These are phyloP conservation scores for Serendipita sp. DNA, from an alignment of 768 basidiomycete species.

Conservation along the genomic window DNA sequence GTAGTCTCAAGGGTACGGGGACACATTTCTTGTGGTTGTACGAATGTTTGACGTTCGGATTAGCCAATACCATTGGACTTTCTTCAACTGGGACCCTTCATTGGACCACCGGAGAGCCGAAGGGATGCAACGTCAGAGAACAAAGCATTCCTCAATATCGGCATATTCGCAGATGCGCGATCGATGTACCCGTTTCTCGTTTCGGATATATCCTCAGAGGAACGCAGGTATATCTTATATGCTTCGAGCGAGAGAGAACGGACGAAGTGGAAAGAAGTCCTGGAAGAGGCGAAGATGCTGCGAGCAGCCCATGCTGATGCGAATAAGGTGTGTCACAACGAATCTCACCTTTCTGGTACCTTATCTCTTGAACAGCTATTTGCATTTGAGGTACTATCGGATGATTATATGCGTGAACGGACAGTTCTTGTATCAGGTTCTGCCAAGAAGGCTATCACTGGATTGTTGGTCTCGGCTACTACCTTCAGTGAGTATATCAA, in stretches of 20 bases:
- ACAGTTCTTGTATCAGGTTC: conserved; percentile 21
- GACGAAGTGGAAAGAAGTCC: conserved; percentile 43
- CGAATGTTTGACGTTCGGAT: neutral
- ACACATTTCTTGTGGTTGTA: conserved; percentile 4
- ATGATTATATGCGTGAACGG: conserved; percentile 42
- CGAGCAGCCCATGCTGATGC: conserved; percentile 49
- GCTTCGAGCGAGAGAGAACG: conserved; percentile 41
- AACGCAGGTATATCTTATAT: conserved; percentile 58
- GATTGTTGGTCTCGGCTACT: conserved; percentile 41
- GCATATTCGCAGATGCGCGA: conserved; percentile 22
- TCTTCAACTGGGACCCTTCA: conserved; percentile 55
- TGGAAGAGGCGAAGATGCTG: conserved; percentile 48
- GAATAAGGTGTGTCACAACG: conserved; percentile 40
- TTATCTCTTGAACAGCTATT: conserved; percentile 37
- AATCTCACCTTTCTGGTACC: neutral
- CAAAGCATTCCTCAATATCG: conserved; percentile 37
- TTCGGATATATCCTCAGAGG: conserved; percentile 44
- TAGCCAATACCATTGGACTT: conserved; percentile 72
- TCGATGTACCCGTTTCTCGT: conserved; percentile 63
- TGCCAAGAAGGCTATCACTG: conserved; percentile 29
- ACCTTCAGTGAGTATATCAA: conserved; percentile 38
- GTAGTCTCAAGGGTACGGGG: conserved; percentile 49
- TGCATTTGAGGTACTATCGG: conserved; percentile 39
- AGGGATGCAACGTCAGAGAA: conserved; percentile 43
- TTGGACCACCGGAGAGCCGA: conserved; percentile 40